phyloP scores from a whole-genome alignment of 2,329 filamentous ascomycete species.

The Botrytis fabae region DNA sequence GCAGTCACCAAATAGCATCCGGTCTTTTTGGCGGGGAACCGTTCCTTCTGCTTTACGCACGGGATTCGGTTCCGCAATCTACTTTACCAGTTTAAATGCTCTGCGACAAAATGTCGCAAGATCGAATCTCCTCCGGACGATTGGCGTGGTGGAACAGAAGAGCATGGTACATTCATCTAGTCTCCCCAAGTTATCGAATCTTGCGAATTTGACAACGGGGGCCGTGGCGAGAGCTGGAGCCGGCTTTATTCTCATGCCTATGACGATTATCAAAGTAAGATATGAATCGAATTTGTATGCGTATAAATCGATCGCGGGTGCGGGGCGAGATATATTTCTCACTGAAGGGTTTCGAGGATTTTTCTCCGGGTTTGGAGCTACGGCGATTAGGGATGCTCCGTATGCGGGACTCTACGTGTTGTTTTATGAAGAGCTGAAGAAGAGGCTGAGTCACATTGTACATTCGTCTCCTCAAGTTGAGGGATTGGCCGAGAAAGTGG shows the following conservation, averaged over 20 bases:
- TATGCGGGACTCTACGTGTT: slow-evolving; percentile 94
- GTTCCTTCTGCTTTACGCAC: slow-evolving; percentile 91
- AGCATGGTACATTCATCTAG: slow-evolving; percentile 58
- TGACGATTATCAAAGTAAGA: slow-evolving; percentile 94
- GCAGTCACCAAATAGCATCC: slow-evolving; percentile 60
- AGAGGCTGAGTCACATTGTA: slow-evolving; percentile 47
- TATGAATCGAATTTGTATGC: slow-evolving; percentile 87
- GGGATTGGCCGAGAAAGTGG: slow-evolving; percentile 23
- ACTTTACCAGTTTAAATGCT: slow-evolving; percentile 86
- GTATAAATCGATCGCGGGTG: slow-evolving; percentile 74
- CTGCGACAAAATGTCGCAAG: slow-evolving; percentile 68
- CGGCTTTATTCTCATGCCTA: slow-evolving; percentile 89
- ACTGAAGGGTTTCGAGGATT: slow-evolving; percentile 79
- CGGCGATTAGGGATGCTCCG: slow-evolving; percentile 89
- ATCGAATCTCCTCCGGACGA: slow-evolving; percentile 44
- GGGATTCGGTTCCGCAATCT: slow-evolving; percentile 87
- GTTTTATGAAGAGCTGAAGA: slow-evolving; percentile 86
- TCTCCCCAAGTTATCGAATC: slow-evolving; percentile 78
- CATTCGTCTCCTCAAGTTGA: slow-evolving; percentile 34
- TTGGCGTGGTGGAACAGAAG: slow-evolving; percentile 35
- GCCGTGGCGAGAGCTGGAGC: slow-evolving; percentile 81
- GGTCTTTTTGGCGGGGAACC: slow-evolving; percentile 87
- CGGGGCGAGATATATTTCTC: slow-evolving; percentile 70
- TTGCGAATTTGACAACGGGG: slow-evolving; percentile 82
- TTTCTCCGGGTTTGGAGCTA: slow-evolving; percentile 92